Base-by-base conservation (phyloP, 768 basidiomycete species). In the Leccinellum luteum region DNA sequence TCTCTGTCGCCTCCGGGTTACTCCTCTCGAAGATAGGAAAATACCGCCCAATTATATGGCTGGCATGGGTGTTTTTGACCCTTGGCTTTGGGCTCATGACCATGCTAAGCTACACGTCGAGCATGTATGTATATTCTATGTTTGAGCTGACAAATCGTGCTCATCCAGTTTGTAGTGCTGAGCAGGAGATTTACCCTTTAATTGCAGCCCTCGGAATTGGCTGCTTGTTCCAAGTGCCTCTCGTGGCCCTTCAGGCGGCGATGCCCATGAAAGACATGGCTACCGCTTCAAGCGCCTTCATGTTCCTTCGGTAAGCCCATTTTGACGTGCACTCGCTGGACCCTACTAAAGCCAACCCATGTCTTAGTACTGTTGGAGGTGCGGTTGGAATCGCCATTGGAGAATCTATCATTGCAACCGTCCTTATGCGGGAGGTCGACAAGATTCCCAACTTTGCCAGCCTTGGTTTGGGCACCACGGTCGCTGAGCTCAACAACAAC, bases 261-360 rank as follows among this genome's bases (percentile, higher is more conserved):
- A 94, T 94, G 91, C 92, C 92, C 0, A 65, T 90, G 15, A 86
- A 85, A 63, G 90, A 93, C 61, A 91, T 93, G 90, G 90, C 91
- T 3, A 91, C 91, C 2, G 85, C 84, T 53, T 91, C 91, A 0
- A 76, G 81, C 1, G 84, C 85, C 0, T 88, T 87, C 65, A 81
- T 82, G 21, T 86, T 94, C 66, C 74, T 93, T 60, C 80, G 87
- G 83, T 85, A 67, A 30, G 73, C 56, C 17, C 5, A 28, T 34
- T 17, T 12, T 34, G 8, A 14, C 13, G n/a, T 44, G 7, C 5
- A 15, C 32, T 44, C 5, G 13, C 19, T 4, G 45, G 19, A 12
- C 31, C 45, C 1, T 38, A 49, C 56, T 53, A 17, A 60, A n/a
- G 35, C 31, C 48, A 34, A 32, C 57, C 34, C 59, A 43, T 44